These are phyloP conservation scores for Balamuthia mandrillaris DNA, from an alignment of 208 protist species.

Conservation along the genomic window DNA sequence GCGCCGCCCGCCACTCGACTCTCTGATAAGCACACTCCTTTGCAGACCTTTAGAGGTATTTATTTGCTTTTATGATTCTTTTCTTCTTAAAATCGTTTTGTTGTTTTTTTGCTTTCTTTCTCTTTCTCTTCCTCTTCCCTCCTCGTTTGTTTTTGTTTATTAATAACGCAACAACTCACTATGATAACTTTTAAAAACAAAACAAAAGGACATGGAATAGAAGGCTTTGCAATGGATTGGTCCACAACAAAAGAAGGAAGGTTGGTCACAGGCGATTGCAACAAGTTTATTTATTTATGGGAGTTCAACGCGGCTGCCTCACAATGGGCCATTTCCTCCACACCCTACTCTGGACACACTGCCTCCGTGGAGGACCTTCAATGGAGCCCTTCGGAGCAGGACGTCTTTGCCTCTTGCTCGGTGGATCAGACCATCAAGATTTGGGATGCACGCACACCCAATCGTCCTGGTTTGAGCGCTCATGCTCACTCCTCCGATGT, in stretches of 20 bases:
- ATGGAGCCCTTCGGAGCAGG: slow-evolving; percentile 88
- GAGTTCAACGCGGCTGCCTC: slow-evolving; percentile 57
- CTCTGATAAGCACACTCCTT: no score
- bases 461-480: slow-evolving; percentile 41
- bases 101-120: background rate
- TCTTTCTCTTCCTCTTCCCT: background rate
- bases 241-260: slow-evolving; percentile 69
- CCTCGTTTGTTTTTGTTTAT: background rate
- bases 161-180: background rate
- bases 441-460: slow-evolving; percentile 65
- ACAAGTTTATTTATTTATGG: slow-evolving; percentile 85
- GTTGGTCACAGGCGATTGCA: slow-evolving; percentile 84
- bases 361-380: slow-evolving; percentile 93
- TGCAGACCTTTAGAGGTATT: no score
- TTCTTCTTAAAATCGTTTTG: background rate
- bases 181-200: background rate
- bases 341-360: slow-evolving; percentile 67
- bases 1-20: slow-evolving; percentile 28
- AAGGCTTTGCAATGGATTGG: slow-evolving; percentile 83
- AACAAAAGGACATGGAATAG: background rate
- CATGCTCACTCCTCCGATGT: slow-evolving; percentile 81
- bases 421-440: slow-evolving; percentile 66
- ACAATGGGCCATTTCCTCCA: slow-evolving; percentile 41
- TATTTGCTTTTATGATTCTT: background rate
- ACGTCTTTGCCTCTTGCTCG: slow-evolving; percentile 73